Conservation (phyloP, 2,329 filamentous ascomycete species). For the Lachnellula suecica region DNA sequence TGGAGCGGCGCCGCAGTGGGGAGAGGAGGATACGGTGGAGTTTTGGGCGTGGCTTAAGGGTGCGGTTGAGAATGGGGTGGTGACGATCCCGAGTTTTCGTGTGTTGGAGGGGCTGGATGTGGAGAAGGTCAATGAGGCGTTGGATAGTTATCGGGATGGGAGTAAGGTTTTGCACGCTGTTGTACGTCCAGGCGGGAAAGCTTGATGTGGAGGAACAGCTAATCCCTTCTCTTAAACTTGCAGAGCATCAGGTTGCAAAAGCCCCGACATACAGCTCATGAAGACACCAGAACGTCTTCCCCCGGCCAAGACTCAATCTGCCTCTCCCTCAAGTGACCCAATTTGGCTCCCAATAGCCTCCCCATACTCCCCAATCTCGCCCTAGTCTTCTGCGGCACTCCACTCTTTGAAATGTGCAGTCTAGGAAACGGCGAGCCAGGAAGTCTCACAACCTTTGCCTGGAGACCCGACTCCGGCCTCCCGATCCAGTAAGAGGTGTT, state of each 20-base stretch:
- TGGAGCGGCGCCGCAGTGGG: neutral
- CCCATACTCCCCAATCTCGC: neutral
- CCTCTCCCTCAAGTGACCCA: neutral
- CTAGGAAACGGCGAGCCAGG: neutral
- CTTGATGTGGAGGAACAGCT: neutral
- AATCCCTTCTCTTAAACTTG: too few relatives aligned
- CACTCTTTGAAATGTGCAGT: neutral
- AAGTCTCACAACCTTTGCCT: neutral
- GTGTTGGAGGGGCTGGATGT: constrained; percentile 4
- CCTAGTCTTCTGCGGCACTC: neutral
- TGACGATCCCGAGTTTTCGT: neutral
- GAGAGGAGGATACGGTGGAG: neutral
- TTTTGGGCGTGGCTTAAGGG: neutral
- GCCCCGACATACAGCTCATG: too few relatives aligned
- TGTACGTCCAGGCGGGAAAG: neutral
- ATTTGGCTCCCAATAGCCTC: too few relatives aligned
- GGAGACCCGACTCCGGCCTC: neutral
- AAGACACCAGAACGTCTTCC: too few relatives aligned
- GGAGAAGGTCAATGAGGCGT: neutral
- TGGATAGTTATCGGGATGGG: neutral
- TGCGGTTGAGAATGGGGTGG: neutral
- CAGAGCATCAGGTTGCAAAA: too few relatives aligned
- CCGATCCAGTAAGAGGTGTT: neutral
- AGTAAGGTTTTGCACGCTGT: neutral
- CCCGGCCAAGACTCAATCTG: too few relatives aligned